Evolutionary conservation across 164 flowering plant genomes (phyloP), one percentile per base, ranked within the genome.

Genomic region (Paratinospora sagittata): DNA sequence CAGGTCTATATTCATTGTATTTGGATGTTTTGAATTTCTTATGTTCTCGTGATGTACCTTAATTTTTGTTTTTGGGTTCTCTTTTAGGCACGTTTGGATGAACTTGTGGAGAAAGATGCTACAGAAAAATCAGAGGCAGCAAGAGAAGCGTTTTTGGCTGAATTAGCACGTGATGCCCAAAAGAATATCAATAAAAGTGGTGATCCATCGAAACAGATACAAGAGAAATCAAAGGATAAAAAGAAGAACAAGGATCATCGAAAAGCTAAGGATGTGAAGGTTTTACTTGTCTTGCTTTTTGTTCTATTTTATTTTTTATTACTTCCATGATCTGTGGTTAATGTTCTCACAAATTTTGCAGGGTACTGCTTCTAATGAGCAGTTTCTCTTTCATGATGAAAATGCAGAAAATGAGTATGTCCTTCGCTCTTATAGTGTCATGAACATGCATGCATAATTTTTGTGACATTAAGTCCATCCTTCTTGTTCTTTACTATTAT

Each of bases 81-180:
- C 69, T 69, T 80, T 72, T 76, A 96, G 99, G 86, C 90, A 73
- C 91, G 81, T 73, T 80, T 96, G 80, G 99, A 93, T 83, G 91
- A 89, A 76, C 77, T 96, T 72, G 97, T 91, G 16, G 97, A 91
- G 73, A 93, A 86, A 81, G 89, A 93, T 85, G 99, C 97, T 52
- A 90, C 86, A 27, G 90, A 91, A 75, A 96, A 90, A 79, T 93
- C 99, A 77, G 99, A 96, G 83, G 98, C 99, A 71, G 97, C 93
- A 58, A 89, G 97, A 76, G 96, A 91, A 80, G 97, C 98, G 63
- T 89, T 96, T 78, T 81, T 93, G 63, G 98, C 96, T 10, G 99
- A 96, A 78, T 93, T 96, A 80, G 98, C 87, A 33, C 95, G 75
- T 77, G 98, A 93, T 85, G 83, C 89, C 39, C 80, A 86, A 67